A percentile compares a stretch with the other conserved stretches of the same genome.
Evolutionary conservation across 306 rosid species (phyloP).

Genomic region (Oxytropis ochrocephala): DNA sequence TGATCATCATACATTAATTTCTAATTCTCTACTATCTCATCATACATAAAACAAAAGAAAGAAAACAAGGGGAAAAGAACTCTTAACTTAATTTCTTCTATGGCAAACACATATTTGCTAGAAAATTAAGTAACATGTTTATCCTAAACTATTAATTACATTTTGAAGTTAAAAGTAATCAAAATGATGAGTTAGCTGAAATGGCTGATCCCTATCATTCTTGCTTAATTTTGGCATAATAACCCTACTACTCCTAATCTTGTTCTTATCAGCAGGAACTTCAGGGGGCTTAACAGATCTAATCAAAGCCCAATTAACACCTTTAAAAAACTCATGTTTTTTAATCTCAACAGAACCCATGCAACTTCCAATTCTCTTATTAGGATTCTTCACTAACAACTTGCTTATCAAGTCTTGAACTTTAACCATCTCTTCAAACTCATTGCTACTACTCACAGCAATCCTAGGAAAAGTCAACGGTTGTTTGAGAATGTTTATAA

Average conservation of each 20-base stretch:
- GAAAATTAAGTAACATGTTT: neutral
- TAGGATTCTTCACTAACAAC: slow-evolving; percentile 87
- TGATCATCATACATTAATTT: slow-evolving; percentile 28
- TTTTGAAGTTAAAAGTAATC: slow-evolving; percentile 56
- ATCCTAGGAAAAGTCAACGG: slow-evolving; percentile 69
- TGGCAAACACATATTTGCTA: slow-evolving; percentile 20
- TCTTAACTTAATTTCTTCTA: neutral
- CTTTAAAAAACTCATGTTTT: slow-evolving; percentile 83
- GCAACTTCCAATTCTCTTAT: slow-evolving; percentile 74
- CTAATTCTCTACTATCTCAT: slow-evolving; percentile 20
- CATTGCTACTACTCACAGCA: slow-evolving; percentile 48
- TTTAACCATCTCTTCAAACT: slow-evolving; percentile 72
- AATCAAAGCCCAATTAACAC: slow-evolving; percentile 86
- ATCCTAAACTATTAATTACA: slow-evolving; percentile 20
- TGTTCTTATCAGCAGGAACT: slow-evolving; percentile 51
- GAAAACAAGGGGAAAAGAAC: neutral
- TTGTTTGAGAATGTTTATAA: slow-evolving; percentile 66
- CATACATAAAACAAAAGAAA: neutral
- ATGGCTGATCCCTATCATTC: slow-evolving; percentile 70
- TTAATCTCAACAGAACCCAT: slow-evolving; percentile 92
- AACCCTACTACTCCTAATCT: slow-evolving; percentile 44
- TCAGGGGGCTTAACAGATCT: slow-evolving; percentile 86
- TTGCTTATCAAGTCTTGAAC: slow-evolving; percentile 76
- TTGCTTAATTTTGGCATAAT: slow-evolving; percentile 68
- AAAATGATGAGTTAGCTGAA: slow-evolving; percentile 58